Evolutionary conservation across 129 eudicot genomes (phyloP), one percentile per base, ranked within the genome.

Genomic region (Saposhnikovia divaricata): DNA sequence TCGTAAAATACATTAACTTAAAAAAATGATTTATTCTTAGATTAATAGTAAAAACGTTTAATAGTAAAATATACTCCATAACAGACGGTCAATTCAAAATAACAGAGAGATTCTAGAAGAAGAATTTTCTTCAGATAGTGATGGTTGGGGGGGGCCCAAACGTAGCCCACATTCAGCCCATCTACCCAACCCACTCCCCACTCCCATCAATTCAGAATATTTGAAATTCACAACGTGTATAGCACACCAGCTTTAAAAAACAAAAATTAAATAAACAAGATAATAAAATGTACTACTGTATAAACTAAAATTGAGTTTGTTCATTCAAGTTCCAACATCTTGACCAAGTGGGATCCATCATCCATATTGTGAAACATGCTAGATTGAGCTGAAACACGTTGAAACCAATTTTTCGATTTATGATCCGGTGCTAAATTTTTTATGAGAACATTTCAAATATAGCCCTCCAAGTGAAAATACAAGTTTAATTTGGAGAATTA

Each of bases 321-420:
- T 57, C 0, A 57, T 57, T 18, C 66, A 28, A 65, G 72, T 66
- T 66, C 42, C 23, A 31, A 66, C 9, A 28, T 66, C 9, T 66
- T 66, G 72, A 66, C 42, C 72, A 66, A 66, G 72, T 31, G 72
- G 42, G 72, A 11, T 3, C 34, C 72, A 34, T 66, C 19, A 4
- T 27, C 72, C 40, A 66, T 31, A 66, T 10, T 12, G 51, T 39
- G 76, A 43, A 72, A 21, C 53, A 72, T 72, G 43, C 28, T 25
- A 18, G 53, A 19, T 73, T 23, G 37, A 73, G 50, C 77, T 73
- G 77, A 44, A 73, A 74, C 77, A 74, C 48, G 53, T 44, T 42
- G 25, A 73, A 73, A 43, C 37, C 51, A 23, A 73, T n/a, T 21
- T 68, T 31, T 31, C 14, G 37, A 68, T 11, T 9, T 61, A 61